Percentiles rank a stretch among this genome's conserved stretches.
Evolutionary conservation across 2,329 filamentous ascomycete genomes (phyloP).

Genomic region (Fusarium sp.): DNA sequence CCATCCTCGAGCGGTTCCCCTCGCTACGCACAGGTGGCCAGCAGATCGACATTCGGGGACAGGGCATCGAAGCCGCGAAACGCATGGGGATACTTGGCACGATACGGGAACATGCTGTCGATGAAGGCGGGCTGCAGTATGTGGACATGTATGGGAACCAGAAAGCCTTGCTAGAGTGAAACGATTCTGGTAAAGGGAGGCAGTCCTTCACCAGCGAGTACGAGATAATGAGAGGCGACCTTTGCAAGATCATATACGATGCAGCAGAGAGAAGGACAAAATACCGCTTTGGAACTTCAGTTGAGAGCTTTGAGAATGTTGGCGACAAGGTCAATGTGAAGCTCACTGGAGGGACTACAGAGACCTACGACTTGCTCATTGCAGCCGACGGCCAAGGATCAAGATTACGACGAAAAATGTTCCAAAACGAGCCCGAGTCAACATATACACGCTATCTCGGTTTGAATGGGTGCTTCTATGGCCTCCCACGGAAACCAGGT

Average conservation of each 20-base stretch:
- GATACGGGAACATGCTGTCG: constrained; percentile 59
- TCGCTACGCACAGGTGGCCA: constrained; percentile 55
- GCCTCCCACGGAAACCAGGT: constrained; percentile 1
- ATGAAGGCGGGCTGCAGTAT: constrained; percentile 55
- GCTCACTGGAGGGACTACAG: constrained; percentile 3
- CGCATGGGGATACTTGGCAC: constrained; percentile 54
- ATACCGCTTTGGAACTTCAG: constrained; percentile 24
- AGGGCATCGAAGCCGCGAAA: constrained; percentile 54
- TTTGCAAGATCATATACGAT: constrained; percentile 64
- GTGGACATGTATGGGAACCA: constrained; percentile 55
- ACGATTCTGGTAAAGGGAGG: constrained; percentile 52
- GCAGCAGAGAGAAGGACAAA: constrained; percentile 42
- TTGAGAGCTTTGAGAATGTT: constrained; percentile 24
- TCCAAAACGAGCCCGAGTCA: constrained; percentile 21
- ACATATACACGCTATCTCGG: constrained; percentile 13
- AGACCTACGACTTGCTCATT: constrained; percentile 31
- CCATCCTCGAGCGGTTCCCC: constrained; percentile 57
- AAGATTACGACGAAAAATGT: constrained; percentile 12
- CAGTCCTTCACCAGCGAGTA: constrained; percentile 66
- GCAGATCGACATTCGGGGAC: constrained; percentile 60
- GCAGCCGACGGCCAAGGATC: constrained; percentile 32
- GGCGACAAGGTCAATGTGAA: constrained; percentile 24
- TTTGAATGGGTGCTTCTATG: constrained; percentile 27
- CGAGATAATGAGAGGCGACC: constrained; percentile 70
- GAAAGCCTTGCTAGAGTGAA: constrained; percentile 55